Base-by-base conservation (phyloP, 2,329 filamentous ascomycete genomes). In the Venturia oleaginea region DNA sequence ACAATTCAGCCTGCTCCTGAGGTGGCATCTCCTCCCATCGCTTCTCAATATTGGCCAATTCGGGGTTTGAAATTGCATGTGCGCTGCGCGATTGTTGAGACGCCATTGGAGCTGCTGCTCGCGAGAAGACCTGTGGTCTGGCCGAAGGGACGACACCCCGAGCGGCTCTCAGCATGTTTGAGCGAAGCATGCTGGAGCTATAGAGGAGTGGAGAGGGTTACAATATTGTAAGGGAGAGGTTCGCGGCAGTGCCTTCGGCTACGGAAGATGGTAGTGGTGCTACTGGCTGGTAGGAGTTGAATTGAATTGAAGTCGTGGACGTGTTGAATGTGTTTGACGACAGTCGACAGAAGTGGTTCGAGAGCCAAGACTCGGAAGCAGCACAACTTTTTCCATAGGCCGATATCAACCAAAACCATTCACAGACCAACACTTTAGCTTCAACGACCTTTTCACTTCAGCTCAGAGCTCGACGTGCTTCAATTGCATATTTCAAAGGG, bases 1-100 rank as follows among this genome's bases (percentile, higher is more conserved):
- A 99, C 73, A 99, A 83, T 76, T 99, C 94, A 71, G 94, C 94
- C 86, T 99, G 94, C 86, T 99, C 94, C 84, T 96, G 92, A 69
- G 94, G 91, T 66, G 93, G 92, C 90, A 97, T 92, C 68, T 83
- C 86, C 83, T 99, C 94, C 94, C 94, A 99, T 83, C 94, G 86
- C 88, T 96, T 97, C 87, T 99, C 94, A 76, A 99, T 97, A 81
- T 96, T 92, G 79, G 91, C 90, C 74, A 99, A 86, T 66, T 91
- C 97, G 71, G 95, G 94, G 83, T 97, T 97, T 75, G 92, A 95
- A 80, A 99, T 95, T 76, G 93, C 92, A 78, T 96, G 92, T 71
- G 90, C 90, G 72, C 89, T 86, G 73, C 83, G 81, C 68, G 76
- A 77, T 74, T 82, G 79, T 72, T 38, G 59, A 42, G 24, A 42